Percentiles rank a stretch among this genome's conserved stretches.
Conservation (phyloP, 352 stramenopile species). For the Phytophthora ohioensis region DNA sequence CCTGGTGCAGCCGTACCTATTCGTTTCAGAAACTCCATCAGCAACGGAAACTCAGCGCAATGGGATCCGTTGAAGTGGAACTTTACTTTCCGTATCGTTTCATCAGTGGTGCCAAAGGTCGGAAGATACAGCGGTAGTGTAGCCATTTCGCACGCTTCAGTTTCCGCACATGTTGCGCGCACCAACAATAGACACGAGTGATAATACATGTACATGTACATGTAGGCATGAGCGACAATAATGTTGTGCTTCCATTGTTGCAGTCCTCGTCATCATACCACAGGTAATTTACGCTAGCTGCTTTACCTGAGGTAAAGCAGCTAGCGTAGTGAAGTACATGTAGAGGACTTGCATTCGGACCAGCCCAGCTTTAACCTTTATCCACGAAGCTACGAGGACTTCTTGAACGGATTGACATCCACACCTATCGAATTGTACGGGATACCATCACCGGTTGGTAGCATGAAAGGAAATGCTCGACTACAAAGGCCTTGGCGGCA, state of each 20-base stretch:
- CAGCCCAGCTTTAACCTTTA: background rate
- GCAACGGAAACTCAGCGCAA: slow-evolving; percentile 3
- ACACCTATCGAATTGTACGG: no score
- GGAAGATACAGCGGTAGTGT: slow-evolving; percentile 15
- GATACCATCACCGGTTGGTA: no score
- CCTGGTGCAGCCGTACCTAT: background rate
- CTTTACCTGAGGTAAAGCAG: background rate
- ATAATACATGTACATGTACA: no score
- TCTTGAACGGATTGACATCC: no score
- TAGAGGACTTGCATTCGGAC: background rate
- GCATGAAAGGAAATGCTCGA: background rate
- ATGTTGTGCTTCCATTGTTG: background rate
- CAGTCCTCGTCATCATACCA: background rate
- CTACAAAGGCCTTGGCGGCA: no score
- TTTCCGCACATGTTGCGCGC: background rate
- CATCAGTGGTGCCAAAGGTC: background rate
- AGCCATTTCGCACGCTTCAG: slow-evolving; percentile 24
- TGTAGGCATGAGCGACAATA: no score
- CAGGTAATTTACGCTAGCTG: background rate
- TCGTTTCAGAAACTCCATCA: slow-evolving; percentile 3
- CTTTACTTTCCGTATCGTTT: background rate
- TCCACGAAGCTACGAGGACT: background rate
- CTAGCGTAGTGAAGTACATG: no score
- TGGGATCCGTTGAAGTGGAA: slow-evolving; percentile 1
- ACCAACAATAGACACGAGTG: background rate